Evolutionary conservation across 106 monocot genomes (phyloP).

Genomic region (Allium sativum): DNA sequence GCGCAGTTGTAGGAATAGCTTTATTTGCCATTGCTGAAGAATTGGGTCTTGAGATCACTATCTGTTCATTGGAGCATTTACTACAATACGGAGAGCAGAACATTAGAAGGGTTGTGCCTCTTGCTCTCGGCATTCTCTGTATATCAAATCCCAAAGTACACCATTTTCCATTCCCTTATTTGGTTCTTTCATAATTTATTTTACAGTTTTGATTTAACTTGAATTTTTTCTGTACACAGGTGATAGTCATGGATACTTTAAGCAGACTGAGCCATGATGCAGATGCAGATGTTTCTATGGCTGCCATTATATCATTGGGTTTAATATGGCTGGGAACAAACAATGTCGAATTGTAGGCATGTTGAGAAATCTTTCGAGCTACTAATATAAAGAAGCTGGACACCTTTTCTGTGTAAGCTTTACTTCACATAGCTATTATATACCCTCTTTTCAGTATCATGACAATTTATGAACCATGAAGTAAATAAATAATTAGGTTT

Average conservation of each 20-base stretch:
- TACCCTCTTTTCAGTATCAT: background rate
- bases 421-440: background rate
- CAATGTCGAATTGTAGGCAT: constrained; percentile 92
- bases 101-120: constrained; percentile 83
- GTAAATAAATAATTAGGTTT: background rate
- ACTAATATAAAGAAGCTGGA: constrained; percentile 97
- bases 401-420: constrained; percentile 91
- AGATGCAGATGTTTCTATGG: constrained; percentile 98
- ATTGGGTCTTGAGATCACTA: constrained; percentile 87
- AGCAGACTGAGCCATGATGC: constrained; percentile 94
- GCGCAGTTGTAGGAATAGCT: constrained; percentile 96
- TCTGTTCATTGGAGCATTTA: constrained; percentile 81
- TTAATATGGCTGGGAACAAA: constrained; percentile 94
- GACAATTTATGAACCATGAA: background rate
- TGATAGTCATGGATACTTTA: constrained; percentile 94
- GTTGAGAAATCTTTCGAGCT: constrained; percentile 97
- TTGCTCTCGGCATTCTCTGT: constrained; percentile 87
- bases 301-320: constrained; percentile 86
- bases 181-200: too few species aligned
- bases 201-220: too few species aligned
- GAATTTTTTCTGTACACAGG: constrained; percentile 20
- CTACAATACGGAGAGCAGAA: constrained; percentile 98
- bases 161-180: background rate
- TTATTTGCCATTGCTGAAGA: constrained; percentile 97
- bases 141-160: constrained; percentile 94